Base-by-base conservation (phyloP, 2,329 filamentous ascomycete species). In the Hypoxylon sp. region DNA sequence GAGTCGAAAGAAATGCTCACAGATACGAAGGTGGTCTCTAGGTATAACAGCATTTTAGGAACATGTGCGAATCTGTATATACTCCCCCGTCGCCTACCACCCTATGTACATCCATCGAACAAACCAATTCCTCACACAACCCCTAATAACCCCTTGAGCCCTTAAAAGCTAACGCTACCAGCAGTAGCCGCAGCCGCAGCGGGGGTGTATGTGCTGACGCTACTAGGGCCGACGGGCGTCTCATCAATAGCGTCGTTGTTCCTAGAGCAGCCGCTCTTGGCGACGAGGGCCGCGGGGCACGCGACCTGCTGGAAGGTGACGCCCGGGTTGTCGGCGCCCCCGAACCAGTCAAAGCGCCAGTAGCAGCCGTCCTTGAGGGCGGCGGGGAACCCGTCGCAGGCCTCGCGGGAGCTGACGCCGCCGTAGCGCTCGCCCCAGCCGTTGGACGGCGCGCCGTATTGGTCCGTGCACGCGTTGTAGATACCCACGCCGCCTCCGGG, bases 331-430 rank as follows among this genome's bases (percentile, higher is more conserved):
- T 89, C 85, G 52, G 86, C 83, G 67, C 84, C 84, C 69, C 81
- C 74, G 78, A 90, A 89, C 87, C 87, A 90, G 80, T 89, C 86
- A 74, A 89, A 90, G 66, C 87, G 86, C 86, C 87, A 90, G 75
- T 84, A 80, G 79, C 88, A 90, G 7, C 88, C 88, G 9, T 78
- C 80, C 80, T 87, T 84, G 56, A 90, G 81, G 38, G 81, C 79
- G 38, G 75, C 78, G 0, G 88, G 88, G 78, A 88, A 86, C 56
- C 76, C 74, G 65, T 82, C 79, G 78, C 88, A 90, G 32, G 85
- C 82, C 55, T 79, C 78, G 60, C 84, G 80, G 55, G 82, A 82
- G 19, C 79, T 78, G 68, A 89, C 80, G 52, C 88, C 88, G 50
- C 88, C 88, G 77, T 89, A 90, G 63, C 82, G 83, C 59, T 83